Conservation (phyloP, 2,329 filamentous ascomycete species). For the Aspergillus neotritici region DNA sequence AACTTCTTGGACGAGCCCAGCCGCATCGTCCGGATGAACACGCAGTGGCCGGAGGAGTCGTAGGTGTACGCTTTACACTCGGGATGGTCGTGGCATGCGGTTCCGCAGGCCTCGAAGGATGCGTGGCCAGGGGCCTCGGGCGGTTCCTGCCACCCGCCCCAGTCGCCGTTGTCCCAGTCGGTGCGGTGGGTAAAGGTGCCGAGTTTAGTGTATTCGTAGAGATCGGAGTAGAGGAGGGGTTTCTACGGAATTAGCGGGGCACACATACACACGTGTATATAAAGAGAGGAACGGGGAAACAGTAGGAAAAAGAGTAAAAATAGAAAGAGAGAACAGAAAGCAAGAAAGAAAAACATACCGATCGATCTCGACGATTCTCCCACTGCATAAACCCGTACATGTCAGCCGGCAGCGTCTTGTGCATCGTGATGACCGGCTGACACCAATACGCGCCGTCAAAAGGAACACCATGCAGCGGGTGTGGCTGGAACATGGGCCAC, state of each 20-base stretch:
- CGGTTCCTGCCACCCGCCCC: conserved; percentile 25
- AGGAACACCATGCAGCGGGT: conserved; percentile 47
- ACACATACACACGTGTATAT: too few species aligned
- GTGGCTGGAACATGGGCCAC: conserved; percentile 47
- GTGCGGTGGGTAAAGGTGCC: conserved; percentile 14
- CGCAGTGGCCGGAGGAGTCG: conserved; percentile 16
- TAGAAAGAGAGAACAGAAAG: not conserved
- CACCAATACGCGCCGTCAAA: conserved; percentile 48
- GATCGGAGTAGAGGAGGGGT: conserved; percentile 20
- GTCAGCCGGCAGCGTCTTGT: conserved; percentile 45
- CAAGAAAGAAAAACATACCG: conserved; percentile 12
- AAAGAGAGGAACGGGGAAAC: too few species aligned
- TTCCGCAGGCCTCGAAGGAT: conserved; percentile 25
- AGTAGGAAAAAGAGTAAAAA: too few species aligned
- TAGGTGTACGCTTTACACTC: conserved; percentile 26
- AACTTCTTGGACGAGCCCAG: conserved; percentile 14
- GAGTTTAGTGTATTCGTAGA: conserved; percentile 26
- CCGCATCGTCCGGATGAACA: conserved; percentile 20
- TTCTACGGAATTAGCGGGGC: not conserved
- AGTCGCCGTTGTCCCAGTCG: conserved; percentile 35
- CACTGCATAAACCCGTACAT: conserved; percentile 49
- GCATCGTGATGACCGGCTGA: conserved; percentile 47
- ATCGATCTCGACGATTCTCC: conserved; percentile 16
- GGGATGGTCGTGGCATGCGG: conserved; percentile 19
- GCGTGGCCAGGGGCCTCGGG: conserved; percentile 22